Percentiles rank a stretch among this genome's conserved stretches.
Conservation (phyloP, 2,329 filamentous ascomycete genomes). For the Diatrype stigma region DNA sequence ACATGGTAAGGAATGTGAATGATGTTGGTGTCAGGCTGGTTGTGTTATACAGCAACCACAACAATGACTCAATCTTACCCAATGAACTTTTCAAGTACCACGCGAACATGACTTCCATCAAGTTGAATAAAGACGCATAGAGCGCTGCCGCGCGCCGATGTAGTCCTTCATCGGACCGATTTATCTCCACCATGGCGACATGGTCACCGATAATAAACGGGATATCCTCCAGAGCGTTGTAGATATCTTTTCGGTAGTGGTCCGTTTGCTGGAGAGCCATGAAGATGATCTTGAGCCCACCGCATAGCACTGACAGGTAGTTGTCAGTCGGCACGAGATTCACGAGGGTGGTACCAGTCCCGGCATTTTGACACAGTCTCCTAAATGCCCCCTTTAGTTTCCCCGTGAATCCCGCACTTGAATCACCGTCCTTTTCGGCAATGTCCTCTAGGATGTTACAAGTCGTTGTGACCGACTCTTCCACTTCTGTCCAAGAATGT, state of each 20-base stretch:
- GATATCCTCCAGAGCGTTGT: conserved; percentile 8
- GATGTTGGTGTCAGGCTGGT: no score
- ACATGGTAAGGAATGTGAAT: background rate
- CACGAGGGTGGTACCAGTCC: conserved; percentile 2
- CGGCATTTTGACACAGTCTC: conserved; percentile 6
- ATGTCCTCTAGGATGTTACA: background rate
- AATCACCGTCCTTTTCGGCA: background rate
- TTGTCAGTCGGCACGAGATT: conserved; percentile 7
- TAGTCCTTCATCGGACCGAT: conserved; percentile 3
- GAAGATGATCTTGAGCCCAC: conserved; percentile 8
- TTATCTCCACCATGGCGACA: background rate
- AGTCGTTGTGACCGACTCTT: background rate
- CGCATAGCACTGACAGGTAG: conserved; percentile 8
- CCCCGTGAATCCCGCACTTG: background rate
- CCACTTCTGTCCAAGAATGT: background rate
- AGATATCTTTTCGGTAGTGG: conserved; percentile 7
- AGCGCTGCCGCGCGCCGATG: conserved; percentile 7
- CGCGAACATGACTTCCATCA: conserved; percentile 6
- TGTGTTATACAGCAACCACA: no score
- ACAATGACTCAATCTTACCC: no score
- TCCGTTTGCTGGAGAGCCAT: conserved; percentile 5
- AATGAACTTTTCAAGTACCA: conserved; percentile 9
- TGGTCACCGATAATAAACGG: conserved; percentile 7
- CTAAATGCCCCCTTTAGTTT: conserved; percentile 4
- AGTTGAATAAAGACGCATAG: conserved; percentile 4